Conservation (phyloP, 2,329 filamentous ascomycete species). For the Claviceps humidiphila region DNA sequence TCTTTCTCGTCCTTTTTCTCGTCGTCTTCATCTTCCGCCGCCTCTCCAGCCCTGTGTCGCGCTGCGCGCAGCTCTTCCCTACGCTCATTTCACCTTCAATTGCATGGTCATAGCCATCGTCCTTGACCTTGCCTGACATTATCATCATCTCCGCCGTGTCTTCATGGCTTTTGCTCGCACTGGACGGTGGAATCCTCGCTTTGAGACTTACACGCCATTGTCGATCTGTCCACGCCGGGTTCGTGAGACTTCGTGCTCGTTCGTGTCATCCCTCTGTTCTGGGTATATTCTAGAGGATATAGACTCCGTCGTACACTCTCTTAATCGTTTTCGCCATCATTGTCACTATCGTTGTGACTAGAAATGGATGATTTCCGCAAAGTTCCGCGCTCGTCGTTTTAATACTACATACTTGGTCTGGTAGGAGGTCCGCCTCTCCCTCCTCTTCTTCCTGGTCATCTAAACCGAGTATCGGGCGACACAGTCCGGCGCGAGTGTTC, state of each 20-base stretch:
- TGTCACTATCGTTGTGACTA: slow-evolving; percentile 2
- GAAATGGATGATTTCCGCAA: neutral
- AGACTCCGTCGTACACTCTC: slow-evolving; percentile 1
- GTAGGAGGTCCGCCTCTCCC: neutral
- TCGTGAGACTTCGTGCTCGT: slow-evolving; percentile 6
- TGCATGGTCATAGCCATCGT: too few species aligned
- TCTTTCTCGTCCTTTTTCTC: too few species aligned
- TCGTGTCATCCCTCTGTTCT: slow-evolving; percentile 5
- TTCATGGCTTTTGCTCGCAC: slow-evolving; percentile 6
- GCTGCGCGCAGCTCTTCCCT: too few species aligned
- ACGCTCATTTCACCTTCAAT: too few species aligned
- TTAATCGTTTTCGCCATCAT: neutral
- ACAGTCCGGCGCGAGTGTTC: neutral
- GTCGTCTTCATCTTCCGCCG: too few species aligned
- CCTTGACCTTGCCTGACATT: too few species aligned
- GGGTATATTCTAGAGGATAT: slow-evolving; percentile 4
- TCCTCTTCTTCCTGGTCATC: neutral
- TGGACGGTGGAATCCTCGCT: slow-evolving; percentile 6
- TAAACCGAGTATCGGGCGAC: neutral
- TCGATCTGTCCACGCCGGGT: slow-evolving; percentile 11
- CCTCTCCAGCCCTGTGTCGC: too few species aligned
- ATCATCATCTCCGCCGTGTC: too few species aligned
- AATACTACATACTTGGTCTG: neutral
- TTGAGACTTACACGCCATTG: slow-evolving; percentile 10
- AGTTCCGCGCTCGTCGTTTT: neutral